These are phyloP conservation scores for Termitomyces sp. DNA, from an alignment of 768 basidiomycete species.

Conservation along the genomic window DNA sequence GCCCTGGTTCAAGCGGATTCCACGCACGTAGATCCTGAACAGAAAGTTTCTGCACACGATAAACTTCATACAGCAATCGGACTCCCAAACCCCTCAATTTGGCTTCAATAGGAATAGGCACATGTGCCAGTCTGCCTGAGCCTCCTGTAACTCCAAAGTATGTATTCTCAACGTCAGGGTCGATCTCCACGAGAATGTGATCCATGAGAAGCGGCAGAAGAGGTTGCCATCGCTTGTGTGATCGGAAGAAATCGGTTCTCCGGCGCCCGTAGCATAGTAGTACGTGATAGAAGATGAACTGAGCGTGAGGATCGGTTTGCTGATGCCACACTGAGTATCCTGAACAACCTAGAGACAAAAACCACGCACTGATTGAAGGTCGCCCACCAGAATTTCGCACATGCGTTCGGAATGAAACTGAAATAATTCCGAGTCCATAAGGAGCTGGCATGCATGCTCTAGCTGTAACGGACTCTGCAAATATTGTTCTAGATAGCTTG, in stretches of 20 bases:
- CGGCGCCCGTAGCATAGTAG: conserved; percentile 76
- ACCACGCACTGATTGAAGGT: conserved; percentile 60
- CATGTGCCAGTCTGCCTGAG: conserved; percentile 33
- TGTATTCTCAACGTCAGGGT: conserved; percentile 66
- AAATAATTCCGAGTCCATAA: conserved; percentile 87
- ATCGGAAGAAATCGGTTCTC: conserved; percentile 68
- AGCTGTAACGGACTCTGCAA: conserved; percentile 82
- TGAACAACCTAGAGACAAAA: conserved; percentile 12
- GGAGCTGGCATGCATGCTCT: conserved; percentile 73
- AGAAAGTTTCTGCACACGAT: conserved; percentile 83
- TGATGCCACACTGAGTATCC: conserved; percentile 25
- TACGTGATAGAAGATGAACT: conserved; percentile 76
- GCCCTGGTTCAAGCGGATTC: not conserved
- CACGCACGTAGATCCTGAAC: conserved; percentile 75
- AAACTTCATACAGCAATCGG: conserved; percentile 86
- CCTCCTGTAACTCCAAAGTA: conserved; percentile 47
- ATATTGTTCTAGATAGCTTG: conserved; percentile 68
- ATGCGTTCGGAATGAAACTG: conserved; percentile 90
- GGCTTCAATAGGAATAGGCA: conserved; percentile 78
- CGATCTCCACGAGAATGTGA: conserved; percentile 78
- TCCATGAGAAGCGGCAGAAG: conserved; percentile 84
- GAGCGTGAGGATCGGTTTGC: conserved; percentile 84
- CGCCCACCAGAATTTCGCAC: conserved; percentile 74
- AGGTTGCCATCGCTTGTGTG: conserved; percentile 80
- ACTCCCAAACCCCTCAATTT: conserved; percentile 73